These are phyloP conservation scores for Malus asiatica DNA, from an alignment of 306 rosid genomes.

Conservation along the genomic window DNA sequence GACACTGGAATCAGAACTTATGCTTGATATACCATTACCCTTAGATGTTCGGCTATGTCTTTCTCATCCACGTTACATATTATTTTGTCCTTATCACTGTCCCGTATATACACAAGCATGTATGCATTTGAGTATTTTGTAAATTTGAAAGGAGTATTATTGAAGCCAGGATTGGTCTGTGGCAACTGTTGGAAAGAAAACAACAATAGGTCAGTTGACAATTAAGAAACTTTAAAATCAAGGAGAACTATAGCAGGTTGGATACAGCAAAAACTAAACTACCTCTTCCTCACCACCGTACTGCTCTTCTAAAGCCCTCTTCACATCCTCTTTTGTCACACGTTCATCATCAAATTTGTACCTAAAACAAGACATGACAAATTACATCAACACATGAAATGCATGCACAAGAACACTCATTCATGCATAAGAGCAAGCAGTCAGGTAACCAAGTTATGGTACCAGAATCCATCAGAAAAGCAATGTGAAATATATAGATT, in stretches of 20 bases:
- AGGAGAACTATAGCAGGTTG: not conserved
- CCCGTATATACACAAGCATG: conserved; percentile 94
- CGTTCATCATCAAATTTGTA: conserved; percentile 92
- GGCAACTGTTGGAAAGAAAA: conserved; percentile 51
- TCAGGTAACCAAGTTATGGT: not conserved
- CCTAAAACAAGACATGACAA: conserved; percentile 30
- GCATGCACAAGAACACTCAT: not conserved
- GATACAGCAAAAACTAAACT: not conserved
- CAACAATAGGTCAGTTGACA: conserved; percentile 10
- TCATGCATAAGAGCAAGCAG: not conserved
- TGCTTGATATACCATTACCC: conserved; percentile 33
- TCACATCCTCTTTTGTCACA: conserved; percentile 75
- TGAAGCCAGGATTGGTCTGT: conserved; percentile 80
- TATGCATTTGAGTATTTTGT: conserved; percentile 89
- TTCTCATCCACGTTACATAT: conserved; percentile 83
- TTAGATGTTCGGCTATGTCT: conserved; percentile 79
- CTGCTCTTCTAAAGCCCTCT: conserved; percentile 91
- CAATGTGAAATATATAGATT: not conserved
- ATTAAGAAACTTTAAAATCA: conserved; percentile 1
- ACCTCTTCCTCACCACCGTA: conserved; percentile 98
- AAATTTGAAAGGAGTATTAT: conserved; percentile 79
- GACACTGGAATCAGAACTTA: not conserved
- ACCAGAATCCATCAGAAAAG: not conserved
- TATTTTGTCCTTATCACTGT: conserved; percentile 80
- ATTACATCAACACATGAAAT: not conserved